A percentile compares a stretch with the other conserved stretches of the same genome.
Evolutionary conservation across 2,329 filamentous ascomycete species (phyloP).

Genomic region (Aspergillus fructus): DNA sequence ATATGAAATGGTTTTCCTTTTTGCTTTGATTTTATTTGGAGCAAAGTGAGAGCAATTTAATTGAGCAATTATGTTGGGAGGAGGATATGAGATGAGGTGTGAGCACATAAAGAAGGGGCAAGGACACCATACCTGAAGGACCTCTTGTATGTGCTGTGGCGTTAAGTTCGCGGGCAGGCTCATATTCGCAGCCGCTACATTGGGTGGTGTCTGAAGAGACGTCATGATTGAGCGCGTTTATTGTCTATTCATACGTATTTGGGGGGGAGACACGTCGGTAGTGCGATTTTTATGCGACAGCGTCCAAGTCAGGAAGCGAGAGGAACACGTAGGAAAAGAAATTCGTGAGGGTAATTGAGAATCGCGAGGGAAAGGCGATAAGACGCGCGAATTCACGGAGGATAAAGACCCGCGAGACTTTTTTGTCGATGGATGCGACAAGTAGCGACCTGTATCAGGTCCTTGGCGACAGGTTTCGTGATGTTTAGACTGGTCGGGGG

Average conservation of each 20-base stretch:
- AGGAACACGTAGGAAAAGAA: conserved; percentile 20
- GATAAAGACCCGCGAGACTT: conserved; percentile 20
- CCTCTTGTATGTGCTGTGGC: conserved; percentile 74
- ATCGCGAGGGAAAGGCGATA: conserved; percentile 24
- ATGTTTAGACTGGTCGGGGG: conserved; percentile 28
- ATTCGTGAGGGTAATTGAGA: conserved; percentile 17
- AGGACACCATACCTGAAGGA: conserved; percentile 50
- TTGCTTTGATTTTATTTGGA: neutral
- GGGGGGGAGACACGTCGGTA: conserved; percentile 14
- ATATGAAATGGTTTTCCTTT: neutral
- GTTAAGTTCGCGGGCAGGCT: conserved; percentile 67
- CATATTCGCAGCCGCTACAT: conserved; percentile 64
- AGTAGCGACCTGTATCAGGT: conserved; percentile 24
- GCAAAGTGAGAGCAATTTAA: neutral
- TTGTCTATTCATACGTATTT: conserved; percentile 32
- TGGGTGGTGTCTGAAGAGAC: conserved; percentile 72
- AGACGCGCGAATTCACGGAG: conserved; percentile 21
- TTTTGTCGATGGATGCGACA: conserved; percentile 27
- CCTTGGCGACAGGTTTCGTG: conserved; percentile 36
- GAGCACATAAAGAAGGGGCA: conserved; percentile 1
- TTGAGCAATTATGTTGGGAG: neutral
- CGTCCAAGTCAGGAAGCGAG: conserved; percentile 18
- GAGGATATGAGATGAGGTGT: neutral
- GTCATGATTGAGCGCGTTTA: conserved; percentile 61
- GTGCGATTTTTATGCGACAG: conserved; percentile 20